Evolutionary conservation across 495 filamentous ascomycete species (phyloP), one percentile per base, ranked within the genome.

Genomic region (Aspergillus nanangensis): DNA sequence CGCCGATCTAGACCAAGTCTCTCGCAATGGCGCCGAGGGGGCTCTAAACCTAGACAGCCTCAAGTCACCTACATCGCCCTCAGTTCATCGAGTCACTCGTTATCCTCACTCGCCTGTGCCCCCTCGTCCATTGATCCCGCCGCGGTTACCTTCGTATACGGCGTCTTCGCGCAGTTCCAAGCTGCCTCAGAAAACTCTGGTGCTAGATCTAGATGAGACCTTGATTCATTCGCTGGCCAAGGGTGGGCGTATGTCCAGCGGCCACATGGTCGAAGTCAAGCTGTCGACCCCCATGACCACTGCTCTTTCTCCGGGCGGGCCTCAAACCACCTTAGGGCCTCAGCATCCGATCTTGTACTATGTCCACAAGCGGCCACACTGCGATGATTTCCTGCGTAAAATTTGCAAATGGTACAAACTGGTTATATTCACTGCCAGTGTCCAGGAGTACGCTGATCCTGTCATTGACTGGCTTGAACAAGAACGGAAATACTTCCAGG

Each of bases 401-500:
- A 81, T 92, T 38, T 88, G 82, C 75, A 93, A 93, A 72, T 98
- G 93, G 93, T 98, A 95, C 65, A 96, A 96, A 62, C 75, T 97
- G n/a, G 85, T 98, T 43, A 71, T 96, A 40, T 98, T 98, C 65
- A 98, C 93, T 5, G 93, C 93, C 8, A 94, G 88, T 32, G 94
- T 98, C 22, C 93, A 98, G 63, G 93, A 98, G 62, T 98, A 98
- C 58, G 93, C 93, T 47, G 93, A 98, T 68, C 93, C 93, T 8
- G 93, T 98, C 32, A 96, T 98, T 58, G 94, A 98, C 75, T 97
- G 90, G 90, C 77, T 98, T 44, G 93, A 98, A 69, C 83, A 90
- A 52, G 94, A 97, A 62, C 82, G 90, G 45, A 96, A 96, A 67
- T 96, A 89, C 71, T 98, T 98, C 66, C 81, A 84, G 13, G 86